Conservation (phyloP, 169 alveolate species). For the Plasmodium falciparum region DNA sequence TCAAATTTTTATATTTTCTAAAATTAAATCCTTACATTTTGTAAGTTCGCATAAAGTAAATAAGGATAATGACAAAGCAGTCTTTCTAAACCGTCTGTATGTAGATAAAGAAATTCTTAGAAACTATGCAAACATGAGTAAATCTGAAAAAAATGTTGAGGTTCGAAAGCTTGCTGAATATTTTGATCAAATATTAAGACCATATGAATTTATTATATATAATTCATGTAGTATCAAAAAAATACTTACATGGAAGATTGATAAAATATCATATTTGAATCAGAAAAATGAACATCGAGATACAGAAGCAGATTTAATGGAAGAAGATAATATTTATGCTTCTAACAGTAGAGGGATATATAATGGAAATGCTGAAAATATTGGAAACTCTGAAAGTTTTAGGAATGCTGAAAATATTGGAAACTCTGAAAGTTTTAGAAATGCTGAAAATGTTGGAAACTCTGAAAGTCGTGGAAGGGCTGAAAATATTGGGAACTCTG, state of each 20-base stretch:
- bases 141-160: conserved; percentile 11
- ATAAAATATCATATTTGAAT: conserved; percentile 13
- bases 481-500: not conserved
- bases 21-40: conserved; percentile 54
- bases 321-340: not conserved
- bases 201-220: conserved; percentile 23
- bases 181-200: conserved; percentile 63
- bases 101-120: conserved; percentile 47
- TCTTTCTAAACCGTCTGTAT: conserved; percentile 35
- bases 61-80: conserved; percentile 31
- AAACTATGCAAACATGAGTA: conserved; percentile 31
- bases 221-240: conserved; percentile 38
- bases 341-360: not conserved
- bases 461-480: not conserved
- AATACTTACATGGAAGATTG: conserved; percentile 28
- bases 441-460: not conserved
- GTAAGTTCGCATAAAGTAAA: conserved; percentile 34
- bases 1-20: conserved; percentile 28
- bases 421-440: not conserved
- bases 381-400: not conserved
- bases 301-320: not conserved
- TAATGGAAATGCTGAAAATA: too few relatives aligned
- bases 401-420: not conserved
- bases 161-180: conserved; percentile 36
- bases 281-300: not conserved